phyloP scores from a whole-genome alignment of 495 filamentous ascomycete genomes.

The Geopyxis carbonaria region DNA sequence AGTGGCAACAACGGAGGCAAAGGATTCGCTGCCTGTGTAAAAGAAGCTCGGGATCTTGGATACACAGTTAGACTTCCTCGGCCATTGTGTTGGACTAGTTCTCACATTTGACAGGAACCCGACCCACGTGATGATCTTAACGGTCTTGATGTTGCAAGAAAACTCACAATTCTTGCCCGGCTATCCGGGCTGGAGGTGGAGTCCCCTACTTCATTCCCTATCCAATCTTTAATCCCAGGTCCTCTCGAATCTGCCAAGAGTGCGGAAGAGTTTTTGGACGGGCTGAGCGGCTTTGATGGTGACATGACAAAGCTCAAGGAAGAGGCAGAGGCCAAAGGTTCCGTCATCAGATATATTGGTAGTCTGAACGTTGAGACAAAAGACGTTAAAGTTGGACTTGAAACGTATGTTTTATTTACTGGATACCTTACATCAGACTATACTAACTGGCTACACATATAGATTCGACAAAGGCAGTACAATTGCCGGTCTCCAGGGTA shows the following conservation, averaged over 20 bases:
- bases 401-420: constrained; percentile 34
- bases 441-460: background rate
- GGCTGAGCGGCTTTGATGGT: constrained; percentile 57
- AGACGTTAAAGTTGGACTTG: constrained; percentile 70
- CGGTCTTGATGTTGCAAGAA: constrained; percentile 89
- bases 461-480: constrained; percentile 59
- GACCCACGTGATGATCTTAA: constrained; percentile 93
- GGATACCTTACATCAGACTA: background rate
- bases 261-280: constrained; percentile 65
- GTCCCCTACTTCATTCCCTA: constrained; percentile 68
- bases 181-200: constrained; percentile 60
- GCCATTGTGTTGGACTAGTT: background rate
- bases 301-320: constrained; percentile 71
- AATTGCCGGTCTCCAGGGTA: constrained; percentile 85
- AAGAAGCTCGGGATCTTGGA: constrained; percentile 79
- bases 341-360: constrained; percentile 91
- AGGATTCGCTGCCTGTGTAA: constrained; percentile 67
- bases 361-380: constrained; percentile 64
- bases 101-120: constrained; percentile 39
- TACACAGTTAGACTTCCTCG: constrained; percentile 39
- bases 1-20: constrained; percentile 44
- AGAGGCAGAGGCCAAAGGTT: constrained; percentile 61
- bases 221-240: constrained; percentile 75
- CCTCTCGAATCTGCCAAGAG: constrained; percentile 57
- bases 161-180: constrained; percentile 82